These are phyloP conservation scores for Saccharomycopsis javanensis DNA, from an alignment of 805 yeast species.

Conservation along the genomic window DNA sequence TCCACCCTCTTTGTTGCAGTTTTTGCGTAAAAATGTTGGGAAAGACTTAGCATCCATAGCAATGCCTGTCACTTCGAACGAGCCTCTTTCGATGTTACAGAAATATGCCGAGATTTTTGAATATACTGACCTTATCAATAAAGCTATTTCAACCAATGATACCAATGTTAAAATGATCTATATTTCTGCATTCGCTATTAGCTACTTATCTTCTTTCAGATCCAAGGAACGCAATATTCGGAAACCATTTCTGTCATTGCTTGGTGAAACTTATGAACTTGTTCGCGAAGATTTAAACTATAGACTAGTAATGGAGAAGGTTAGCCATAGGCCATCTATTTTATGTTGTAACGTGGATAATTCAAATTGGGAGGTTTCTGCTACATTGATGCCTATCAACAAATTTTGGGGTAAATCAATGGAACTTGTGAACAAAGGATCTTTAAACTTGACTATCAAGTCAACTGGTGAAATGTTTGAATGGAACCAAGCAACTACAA, in stretches of 20 bases:
- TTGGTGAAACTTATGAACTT: slow-evolving; percentile 89
- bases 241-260: slow-evolving; percentile 89
- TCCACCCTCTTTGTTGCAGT: slow-evolving; percentile 76
- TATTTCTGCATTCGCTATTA: slow-evolving; percentile 75
- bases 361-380: slow-evolving; percentile 56
- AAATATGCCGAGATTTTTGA: slow-evolving; percentile 73
- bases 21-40: slow-evolving; percentile 84
- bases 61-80: slow-evolving; percentile 92
- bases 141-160: slow-evolving; percentile 40
- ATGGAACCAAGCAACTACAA: slow-evolving; percentile 77
- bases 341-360: slow-evolving; percentile 76
- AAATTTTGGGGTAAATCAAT: slow-evolving; percentile 94
- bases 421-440: slow-evolving; percentile 72
- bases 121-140: slow-evolving; percentile 55
- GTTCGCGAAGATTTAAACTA: slow-evolving; percentile 76
- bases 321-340: slow-evolving; percentile 76
- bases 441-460: slow-evolving; percentile 45
- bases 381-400: slow-evolving; percentile 65
- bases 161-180: slow-evolving; percentile 49
- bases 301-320: slow-evolving; percentile 75
- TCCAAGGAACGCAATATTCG: slow-evolving; percentile 67
- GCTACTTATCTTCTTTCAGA: slow-evolving; percentile 60
- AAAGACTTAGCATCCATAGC: slow-evolving; percentile 78
- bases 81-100: slow-evolving; percentile 79
- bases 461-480: slow-evolving; percentile 57